Percentiles rank a stretch among this genome's conserved stretches.
phyloP scores from a whole-genome alignment of 2,329 filamentous ascomycete genomes.

The Arthrobotrys iridis region DNA sequence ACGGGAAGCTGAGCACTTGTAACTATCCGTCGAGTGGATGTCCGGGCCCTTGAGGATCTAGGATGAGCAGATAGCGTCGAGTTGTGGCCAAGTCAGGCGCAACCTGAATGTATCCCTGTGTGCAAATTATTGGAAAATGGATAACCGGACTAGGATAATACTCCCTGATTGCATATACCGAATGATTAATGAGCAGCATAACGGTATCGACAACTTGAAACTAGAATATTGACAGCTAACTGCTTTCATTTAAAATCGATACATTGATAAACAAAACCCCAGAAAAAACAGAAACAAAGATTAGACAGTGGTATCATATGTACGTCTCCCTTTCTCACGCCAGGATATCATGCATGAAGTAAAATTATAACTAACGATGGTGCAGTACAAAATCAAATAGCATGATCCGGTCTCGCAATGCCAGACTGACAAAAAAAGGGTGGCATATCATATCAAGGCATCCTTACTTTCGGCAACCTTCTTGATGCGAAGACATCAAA shows the following conservation, averaged over 20 bases:
- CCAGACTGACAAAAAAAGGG: neutral
- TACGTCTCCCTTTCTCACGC: slow-evolving; percentile 8
- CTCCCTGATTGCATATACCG: too few species aligned
- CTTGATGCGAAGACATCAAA: slow-evolving; percentile 63
- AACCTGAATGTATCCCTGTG: too few species aligned
- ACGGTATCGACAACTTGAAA: too few species aligned
- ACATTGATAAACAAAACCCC: neutral
- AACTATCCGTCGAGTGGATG: slow-evolving; percentile 59
- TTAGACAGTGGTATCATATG: slow-evolving; percentile 16
- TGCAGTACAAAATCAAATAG: neutral
- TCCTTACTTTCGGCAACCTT: slow-evolving; percentile 36
- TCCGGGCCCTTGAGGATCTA: slow-evolving; percentile 27
- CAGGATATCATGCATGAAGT: slow-evolving; percentile 28
- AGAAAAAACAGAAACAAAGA: neutral
- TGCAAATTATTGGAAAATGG: too few species aligned
- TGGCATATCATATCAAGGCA: slow-evolving; percentile 4
- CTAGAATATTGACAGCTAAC: too few species aligned
- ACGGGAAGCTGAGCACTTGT: slow-evolving; percentile 56
- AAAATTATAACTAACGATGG: neutral
- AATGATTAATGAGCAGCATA: too few species aligned
- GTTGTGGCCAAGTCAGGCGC: too few species aligned
- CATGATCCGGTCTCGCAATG: too few species aligned
- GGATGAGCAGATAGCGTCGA: too few species aligned
- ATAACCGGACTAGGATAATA: too few species aligned
- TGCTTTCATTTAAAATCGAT: too few species aligned